Conservation (phyloP, 768 basidiomycete genomes). For the Postia placenta region DNA sequence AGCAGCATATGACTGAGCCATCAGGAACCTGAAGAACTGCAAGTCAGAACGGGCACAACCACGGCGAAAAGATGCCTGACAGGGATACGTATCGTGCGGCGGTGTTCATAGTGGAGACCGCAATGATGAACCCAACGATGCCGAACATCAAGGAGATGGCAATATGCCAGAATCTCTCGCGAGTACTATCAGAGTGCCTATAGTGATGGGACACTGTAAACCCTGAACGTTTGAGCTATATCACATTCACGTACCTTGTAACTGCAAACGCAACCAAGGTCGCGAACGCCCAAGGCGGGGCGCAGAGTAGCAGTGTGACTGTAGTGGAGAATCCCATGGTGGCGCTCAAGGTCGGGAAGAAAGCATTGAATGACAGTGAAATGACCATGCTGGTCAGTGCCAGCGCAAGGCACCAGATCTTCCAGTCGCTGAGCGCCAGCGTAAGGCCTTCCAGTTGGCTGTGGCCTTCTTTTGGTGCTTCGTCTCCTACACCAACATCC, state of each 20-base stretch:
- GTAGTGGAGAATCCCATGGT: constrained; percentile 69
- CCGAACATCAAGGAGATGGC: constrained; percentile 46
- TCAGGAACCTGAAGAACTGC: constrained; percentile 50
- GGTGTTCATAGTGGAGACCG: constrained; percentile 56
- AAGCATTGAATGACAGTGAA: constrained; percentile 71
- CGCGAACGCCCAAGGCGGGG: constrained; percentile 70
- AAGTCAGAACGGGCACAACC: background rate
- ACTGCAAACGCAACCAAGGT: constrained; percentile 47
- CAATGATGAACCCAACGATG: constrained; percentile 62
- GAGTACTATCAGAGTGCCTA: constrained; percentile 64
- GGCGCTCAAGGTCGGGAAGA: constrained; percentile 70
- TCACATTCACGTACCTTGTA: constrained; percentile 31
- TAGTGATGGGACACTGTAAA: background rate
- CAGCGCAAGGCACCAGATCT: constrained; percentile 77
- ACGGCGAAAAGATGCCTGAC: constrained; percentile 28
- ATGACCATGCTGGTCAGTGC: constrained; percentile 55
- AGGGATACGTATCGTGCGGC: constrained; percentile 60
- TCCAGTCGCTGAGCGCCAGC: constrained; percentile 68
- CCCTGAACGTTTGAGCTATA: background rate
- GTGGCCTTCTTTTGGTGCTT: constrained; percentile 34
- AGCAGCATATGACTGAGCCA: constrained; percentile 69
- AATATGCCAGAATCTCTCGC: constrained; percentile 71
- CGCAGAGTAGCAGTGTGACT: constrained; percentile 65
- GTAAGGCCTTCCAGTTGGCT: constrained; percentile 39
- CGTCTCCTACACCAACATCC: constrained; percentile 51